A percentile compares a stretch with the other conserved stretches of the same genome.
phyloP scores from a whole-genome alignment of 2,329 filamentous ascomycete genomes.

The Cordyceps tenuipes region DNA sequence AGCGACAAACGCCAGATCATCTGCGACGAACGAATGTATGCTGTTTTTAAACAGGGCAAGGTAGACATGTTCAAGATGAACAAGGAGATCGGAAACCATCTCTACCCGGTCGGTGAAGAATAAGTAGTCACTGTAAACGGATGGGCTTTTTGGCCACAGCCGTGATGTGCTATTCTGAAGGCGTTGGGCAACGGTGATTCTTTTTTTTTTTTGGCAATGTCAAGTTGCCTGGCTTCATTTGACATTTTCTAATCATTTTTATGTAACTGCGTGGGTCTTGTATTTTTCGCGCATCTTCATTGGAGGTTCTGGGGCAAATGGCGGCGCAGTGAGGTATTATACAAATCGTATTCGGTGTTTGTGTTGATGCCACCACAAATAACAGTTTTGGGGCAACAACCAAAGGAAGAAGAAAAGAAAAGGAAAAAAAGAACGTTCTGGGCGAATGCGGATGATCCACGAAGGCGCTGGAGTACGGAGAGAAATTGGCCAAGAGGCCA shows the following conservation, averaged over 20 bases:
- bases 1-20: conserved; percentile 84
- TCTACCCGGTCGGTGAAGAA: conserved; percentile 75
- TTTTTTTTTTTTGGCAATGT: neutral
- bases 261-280: neutral
- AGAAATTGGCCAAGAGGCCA: neutral
- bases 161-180: conserved; percentile 2
- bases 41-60: conserved; percentile 82
- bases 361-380: neutral
- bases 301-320: conserved; percentile 1
- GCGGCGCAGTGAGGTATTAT: conserved; percentile 1
- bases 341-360: neutral
- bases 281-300: neutral
- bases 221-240: neutral
- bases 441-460: neutral
- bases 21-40: conserved; percentile 86
- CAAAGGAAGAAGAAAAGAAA: neutral
- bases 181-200: conserved; percentile 3
- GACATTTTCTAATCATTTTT: neutral
- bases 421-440: neutral
- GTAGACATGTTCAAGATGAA: conserved; percentile 99
- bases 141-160: neutral
- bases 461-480: neutral
- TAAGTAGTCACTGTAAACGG: conserved; percentile 13
- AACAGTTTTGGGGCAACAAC: neutral
- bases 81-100: conserved; percentile 82